Percentiles rank a stretch among this genome's conserved stretches.
Evolutionary conservation across 192 early-diverging fungal species (phyloP).

Genomic region (Obelidium mucronatum): DNA sequence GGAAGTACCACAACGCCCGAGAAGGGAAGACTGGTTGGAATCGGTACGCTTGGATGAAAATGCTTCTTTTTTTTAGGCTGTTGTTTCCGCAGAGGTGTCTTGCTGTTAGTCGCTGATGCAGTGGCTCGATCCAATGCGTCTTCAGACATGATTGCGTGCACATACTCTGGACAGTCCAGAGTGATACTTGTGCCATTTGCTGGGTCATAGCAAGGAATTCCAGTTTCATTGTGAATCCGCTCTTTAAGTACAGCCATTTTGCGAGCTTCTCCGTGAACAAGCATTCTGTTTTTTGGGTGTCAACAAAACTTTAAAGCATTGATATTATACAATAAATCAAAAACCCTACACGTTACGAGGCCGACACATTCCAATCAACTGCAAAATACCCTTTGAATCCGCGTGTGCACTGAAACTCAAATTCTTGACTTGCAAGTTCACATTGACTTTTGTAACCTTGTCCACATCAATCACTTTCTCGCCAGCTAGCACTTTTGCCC

Average conservation of each 20-base stretch:
- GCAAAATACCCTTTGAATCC: constrained; percentile 97
- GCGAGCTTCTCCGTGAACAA: constrained; percentile 94
- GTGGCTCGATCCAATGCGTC: constrained; percentile 3
- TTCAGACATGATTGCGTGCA: constrained; percentile 8
- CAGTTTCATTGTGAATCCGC: constrained; percentile 80
- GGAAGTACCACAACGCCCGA: constrained; percentile 16
- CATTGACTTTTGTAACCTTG: constrained; percentile 67
- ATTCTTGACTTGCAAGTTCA: constrained; percentile 93
- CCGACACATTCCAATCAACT: constrained; percentile 88
- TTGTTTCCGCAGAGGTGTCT: neutral
- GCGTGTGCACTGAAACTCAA: constrained; percentile 97
- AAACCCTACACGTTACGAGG: constrained; percentile 68
- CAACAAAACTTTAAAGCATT: neutral
- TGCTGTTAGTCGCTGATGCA: neutral
- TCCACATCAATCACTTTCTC: constrained; percentile 89
- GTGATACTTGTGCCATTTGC: constrained; percentile 82
- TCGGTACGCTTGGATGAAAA: neutral
- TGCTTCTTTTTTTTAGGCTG: neutral
- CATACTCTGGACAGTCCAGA: constrained; percentile 6
- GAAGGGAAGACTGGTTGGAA: neutral
- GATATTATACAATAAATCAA: neutral
- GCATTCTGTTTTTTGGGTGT: constrained; percentile 54
- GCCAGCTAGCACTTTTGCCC: constrained; percentile 89
- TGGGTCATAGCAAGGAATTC: constrained; percentile 84
- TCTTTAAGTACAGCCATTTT: constrained; percentile 87